Evolutionary conservation across 495 filamentous ascomycete species (phyloP), one percentile per base, ranked within the genome.

Genomic region (Xylaria cubensis): DNA sequence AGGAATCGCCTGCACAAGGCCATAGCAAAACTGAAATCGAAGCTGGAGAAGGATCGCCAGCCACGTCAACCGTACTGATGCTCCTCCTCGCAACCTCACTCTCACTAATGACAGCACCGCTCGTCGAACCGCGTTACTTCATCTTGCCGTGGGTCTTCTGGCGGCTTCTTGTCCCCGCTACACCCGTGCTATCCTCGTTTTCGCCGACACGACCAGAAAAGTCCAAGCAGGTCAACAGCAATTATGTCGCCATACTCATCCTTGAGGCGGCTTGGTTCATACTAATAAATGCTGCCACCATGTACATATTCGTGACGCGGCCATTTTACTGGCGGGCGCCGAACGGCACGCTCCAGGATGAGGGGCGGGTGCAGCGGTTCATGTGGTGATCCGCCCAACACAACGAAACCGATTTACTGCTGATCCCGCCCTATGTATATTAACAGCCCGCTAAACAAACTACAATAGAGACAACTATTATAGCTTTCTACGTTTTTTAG

Each of bases 131-230:
- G 2, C 88, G 96, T 5, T 99, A 99, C 78, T 95, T 97, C 78
- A 95, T 98, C 77, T 85, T 97, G 3, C 95, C 95, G 0, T 99
- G 96, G 96, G 88, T 97, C 36, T 89, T 98, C 77, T 99, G 94
- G 93, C 86, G 97, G 10, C 81, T 97, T 15, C 89, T 97, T 79
- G 81, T 98, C 0, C 92, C 92, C 10, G 12, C 63, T 15, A 59
- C 62, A 44, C 26, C 48, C 9, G 26, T 24, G 17, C 32, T 48
- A 15, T 21, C 55, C 79, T 5, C 72, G 87, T n/a, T 84, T 42
- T 56, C 50, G 19, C 48, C 42, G 0, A 19, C 61, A 26, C 5
- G 13, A 42, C 15, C 50, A 19, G 42, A 56, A 15, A 34, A 42
- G n/a, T 56, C 65, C 8, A 55, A 24, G 1, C 41, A 50, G 42